These are phyloP conservation scores for Aureobasidium sp. DNA, from an alignment of 2,329 filamentous ascomycete genomes.

Conservation along the genomic window DNA sequence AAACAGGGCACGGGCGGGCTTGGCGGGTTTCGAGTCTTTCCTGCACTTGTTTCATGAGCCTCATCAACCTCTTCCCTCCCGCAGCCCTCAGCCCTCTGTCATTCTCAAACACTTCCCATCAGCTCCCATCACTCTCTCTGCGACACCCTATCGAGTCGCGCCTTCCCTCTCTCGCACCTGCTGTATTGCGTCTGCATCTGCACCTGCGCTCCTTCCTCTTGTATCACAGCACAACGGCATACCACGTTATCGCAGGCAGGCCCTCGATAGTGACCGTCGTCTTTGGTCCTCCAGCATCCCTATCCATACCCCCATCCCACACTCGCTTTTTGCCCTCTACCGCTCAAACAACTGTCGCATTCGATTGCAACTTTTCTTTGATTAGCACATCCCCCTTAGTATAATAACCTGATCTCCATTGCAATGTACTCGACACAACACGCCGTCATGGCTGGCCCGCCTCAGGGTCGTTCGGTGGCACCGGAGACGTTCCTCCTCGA, in stretches of 20 bases:
- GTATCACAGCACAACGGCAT: neutral
- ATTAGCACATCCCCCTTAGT: slow-evolving; percentile 5
- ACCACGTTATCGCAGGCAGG: slow-evolving; percentile 8
- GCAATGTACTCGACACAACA: slow-evolving; percentile 46
- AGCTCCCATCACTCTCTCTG: neutral
- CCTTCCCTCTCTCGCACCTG: neutral
- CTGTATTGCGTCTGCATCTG: neutral
- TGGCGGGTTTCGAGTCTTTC: slow-evolving; percentile 13
- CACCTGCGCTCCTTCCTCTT: neutral
- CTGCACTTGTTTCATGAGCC: slow-evolving; percentile 9
- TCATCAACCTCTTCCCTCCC: slow-evolving; percentile 12
- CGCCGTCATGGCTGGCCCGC: slow-evolving; percentile 73
- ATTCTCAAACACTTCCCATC: slow-evolving; percentile 13
- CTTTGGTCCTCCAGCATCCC: neutral
- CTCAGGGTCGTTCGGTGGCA: slow-evolving; percentile 58
- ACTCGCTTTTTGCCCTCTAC: neutral
- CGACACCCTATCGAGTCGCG: slow-evolving; percentile 2
- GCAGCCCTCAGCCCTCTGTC: slow-evolving; percentile 6
- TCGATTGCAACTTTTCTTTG: neutral
- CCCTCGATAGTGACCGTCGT: slow-evolving; percentile 4
- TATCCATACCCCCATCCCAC: neutral
- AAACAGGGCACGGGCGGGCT: slow-evolving; percentile 8
- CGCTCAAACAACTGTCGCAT: neutral
- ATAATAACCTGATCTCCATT: neutral
- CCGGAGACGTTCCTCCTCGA: slow-evolving; percentile 99